Base-by-base conservation (phyloP, 2,329 filamentous ascomycete species). In the Fusarium guadeloupense region DNA sequence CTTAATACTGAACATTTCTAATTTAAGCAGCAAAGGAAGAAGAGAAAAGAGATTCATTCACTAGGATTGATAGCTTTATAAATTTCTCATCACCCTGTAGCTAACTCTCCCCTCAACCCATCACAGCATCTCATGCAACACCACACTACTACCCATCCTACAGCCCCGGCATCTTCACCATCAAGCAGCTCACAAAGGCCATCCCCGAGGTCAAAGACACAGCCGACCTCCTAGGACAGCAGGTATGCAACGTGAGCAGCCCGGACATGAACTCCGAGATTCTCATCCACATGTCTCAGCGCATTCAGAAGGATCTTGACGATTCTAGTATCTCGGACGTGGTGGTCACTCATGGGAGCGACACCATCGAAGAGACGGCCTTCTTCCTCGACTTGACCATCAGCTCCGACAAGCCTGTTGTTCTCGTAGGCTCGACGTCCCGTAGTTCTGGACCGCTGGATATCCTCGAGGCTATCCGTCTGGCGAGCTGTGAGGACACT, bases 281-380 rank as follows among this genome's bases (percentile, higher is more conserved):
- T 39, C 76, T 81, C 19, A 72, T 85, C 19, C 76, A 74, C 16
- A 67, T 86, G 16, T 75, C 79, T 6, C 74, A 79, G 16, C 71
- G 75, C 41, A 78, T 85, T 50, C 79, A 82, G 43, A 50, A 43
- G 7, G 80, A 81, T 49, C 72, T 84, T 4, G 76, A 78, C 16
- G 64, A 66, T 37, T 72, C 73, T 7, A 47, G 70, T 25, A 69
- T 70, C 43, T 68, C 72, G 72, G 84, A 79, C 17, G 81, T 82
- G 2, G 82, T 87, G 3, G 73, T 89, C 45, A 87, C 85, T 0
- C 85, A 88, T 64, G 85, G 86, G 21, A 89, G 85, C 13, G 86
- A 89, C 66, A 86, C 83, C 0, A 75, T 88, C 3, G 85, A 87
- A 63, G 85, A 87, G 70, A 81, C 82, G 0, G 81, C 84, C 5